Evolutionary conservation across 228 moss, liverwort and hornwort genomes (phyloP).

Genomic region (Sphagnum fallax): DNA sequence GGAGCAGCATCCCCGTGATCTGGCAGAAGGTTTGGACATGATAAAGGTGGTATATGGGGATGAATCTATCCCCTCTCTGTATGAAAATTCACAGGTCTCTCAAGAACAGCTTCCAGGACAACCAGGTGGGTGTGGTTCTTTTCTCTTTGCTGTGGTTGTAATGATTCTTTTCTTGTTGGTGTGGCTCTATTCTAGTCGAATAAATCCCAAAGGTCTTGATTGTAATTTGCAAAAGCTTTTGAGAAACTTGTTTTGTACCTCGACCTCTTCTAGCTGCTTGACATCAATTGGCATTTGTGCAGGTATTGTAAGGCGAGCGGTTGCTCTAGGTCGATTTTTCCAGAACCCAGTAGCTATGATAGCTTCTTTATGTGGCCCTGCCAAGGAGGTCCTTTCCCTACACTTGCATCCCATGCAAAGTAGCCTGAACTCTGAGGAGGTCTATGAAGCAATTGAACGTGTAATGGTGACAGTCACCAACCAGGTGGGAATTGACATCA

Average conservation of each 20-base stretch:
- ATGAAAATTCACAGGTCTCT: slow-evolving; percentile 75
- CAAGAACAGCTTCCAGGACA: slow-evolving; percentile 83
- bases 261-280: too few relatives aligned
- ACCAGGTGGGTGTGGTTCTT: slow-evolving; percentile 36
- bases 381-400: slow-evolving; percentile 67
- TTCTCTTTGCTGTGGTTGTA: not conserved
- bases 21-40: slow-evolving; percentile 55
- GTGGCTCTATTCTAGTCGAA: not conserved
- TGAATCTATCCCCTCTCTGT: slow-evolving; percentile 70
- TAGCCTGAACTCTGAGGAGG: slow-evolving; percentile 67
- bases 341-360: slow-evolving; percentile 91
- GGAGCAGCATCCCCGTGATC: slow-evolving; percentile 72
- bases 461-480: slow-evolving; percentile 89
- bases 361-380: slow-evolving; percentile 73
- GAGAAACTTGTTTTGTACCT: too few relatives aligned
- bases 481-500: slow-evolving; percentile 94
- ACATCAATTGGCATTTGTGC: slow-evolving; percentile 9
- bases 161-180: not conserved
- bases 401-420: slow-evolving; percentile 68
- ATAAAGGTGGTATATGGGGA: slow-evolving; percentile 81
- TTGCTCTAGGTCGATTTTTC: slow-evolving; percentile 85
- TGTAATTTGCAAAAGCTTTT: too few relatives aligned
- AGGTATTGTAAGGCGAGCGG: slow-evolving; percentile 91
- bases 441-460: slow-evolving; percentile 74
- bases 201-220: too few relatives aligned